Percentiles rank a stretch among this genome's conserved stretches.
These are phyloP conservation scores for Solanum hybrid DNA, from an alignment of 305 asterid genomes.

Conservation along the genomic window DNA sequence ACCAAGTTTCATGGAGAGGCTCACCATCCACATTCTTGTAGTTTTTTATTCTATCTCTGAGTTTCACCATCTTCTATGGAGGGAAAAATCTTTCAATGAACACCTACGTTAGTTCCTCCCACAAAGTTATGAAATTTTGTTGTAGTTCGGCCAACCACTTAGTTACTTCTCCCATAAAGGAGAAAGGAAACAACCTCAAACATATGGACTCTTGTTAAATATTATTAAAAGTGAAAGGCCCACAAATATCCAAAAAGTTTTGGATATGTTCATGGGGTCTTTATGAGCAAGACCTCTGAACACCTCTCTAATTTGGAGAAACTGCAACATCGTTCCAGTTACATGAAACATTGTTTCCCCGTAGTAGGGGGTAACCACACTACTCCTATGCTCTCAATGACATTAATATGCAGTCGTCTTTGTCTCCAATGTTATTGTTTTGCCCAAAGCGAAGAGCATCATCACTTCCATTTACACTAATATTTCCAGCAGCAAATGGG, in stretches of 20 bases:
- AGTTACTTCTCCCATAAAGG: neutral
- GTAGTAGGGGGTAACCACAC: neutral
- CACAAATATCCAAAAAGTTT: neutral
- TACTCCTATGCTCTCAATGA: neutral
- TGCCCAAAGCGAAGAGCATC: neutral
- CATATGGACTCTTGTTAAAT: neutral
- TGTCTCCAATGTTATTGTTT: neutral
- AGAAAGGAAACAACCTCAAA: neutral
- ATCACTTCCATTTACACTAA: neutral
- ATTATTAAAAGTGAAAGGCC: neutral
- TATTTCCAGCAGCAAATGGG: neutral
- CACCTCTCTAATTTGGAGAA: neutral
- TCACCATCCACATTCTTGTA: neutral
- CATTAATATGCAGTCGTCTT: neutral
- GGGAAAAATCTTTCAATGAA: neutral
- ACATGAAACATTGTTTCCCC: neutral
- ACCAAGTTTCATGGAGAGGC: neutral
- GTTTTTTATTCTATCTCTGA: neutral
- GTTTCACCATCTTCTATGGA: neutral
- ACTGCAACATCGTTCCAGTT: neutral
- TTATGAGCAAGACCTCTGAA: neutral
- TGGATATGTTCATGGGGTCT: neutral
- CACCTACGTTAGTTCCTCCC: neutral
- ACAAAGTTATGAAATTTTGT: neutral
- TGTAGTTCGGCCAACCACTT: neutral